A percentile compares a stretch with the other conserved stretches of the same genome.
Evolutionary conservation across 192 early-diverging fungal genomes (phyloP).

Genomic region (Radiomyces spectabilis): DNA sequence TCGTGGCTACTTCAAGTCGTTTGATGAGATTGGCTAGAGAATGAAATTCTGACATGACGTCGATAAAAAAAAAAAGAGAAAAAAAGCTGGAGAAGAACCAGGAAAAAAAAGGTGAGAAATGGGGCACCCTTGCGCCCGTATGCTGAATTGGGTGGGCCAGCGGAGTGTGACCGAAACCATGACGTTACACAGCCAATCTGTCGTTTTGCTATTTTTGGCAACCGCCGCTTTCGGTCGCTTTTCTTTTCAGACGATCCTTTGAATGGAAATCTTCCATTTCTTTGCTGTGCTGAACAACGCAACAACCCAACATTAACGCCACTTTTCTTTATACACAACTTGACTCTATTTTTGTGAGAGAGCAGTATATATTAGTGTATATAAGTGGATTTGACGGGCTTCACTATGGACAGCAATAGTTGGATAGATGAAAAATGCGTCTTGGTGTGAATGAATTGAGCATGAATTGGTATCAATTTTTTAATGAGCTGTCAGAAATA

Average conservation of each 20-base stretch:
- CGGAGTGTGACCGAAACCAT: no score
- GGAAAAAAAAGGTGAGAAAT: not conserved
- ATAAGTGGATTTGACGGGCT: not conserved
- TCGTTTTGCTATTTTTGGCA: no score
- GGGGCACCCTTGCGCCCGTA: not conserved
- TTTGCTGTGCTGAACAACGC: not conserved
- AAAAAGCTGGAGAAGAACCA: not conserved
- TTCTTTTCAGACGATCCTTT: not conserved
- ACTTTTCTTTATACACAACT: no score
- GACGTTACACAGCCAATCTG: no score
- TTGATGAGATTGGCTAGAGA: constrained; percentile 70
- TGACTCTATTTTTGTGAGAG: no score
- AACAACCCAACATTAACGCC: no score
- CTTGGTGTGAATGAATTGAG: not conserved
- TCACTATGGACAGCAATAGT: not conserved
- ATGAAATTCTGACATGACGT: constrained; percentile 44
- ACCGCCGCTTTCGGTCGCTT: not conserved
- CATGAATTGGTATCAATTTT: no score
- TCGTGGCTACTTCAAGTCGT: constrained; percentile 88
- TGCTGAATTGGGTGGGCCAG: no score
- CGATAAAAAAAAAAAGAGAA: no score
- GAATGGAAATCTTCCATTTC: not conserved
- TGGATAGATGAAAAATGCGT: not conserved
- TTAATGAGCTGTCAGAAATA: no score
- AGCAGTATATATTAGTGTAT: not conserved